Evolutionary conservation across 2,329 filamentous ascomycete species (phyloP), one percentile per base, ranked within the genome.

Genomic region (Neofusicoccum ribis): DNA sequence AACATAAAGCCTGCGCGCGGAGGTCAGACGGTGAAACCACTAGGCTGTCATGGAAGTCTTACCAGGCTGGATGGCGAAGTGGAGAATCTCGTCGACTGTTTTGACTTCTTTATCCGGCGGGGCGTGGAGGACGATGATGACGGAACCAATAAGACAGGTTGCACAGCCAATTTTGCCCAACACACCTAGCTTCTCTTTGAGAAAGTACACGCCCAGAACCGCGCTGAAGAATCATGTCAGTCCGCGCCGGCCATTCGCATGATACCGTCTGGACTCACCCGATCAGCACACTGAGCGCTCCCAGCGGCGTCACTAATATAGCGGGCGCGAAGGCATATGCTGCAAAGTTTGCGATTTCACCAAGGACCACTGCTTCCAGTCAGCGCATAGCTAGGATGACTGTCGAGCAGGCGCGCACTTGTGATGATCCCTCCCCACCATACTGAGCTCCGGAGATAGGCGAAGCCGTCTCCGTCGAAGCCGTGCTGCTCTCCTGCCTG

Each of bases 251-350:
- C 41, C 23, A 8, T 37, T 44, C 34, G 23, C n/a, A 7, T 6
- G 20, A 34, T 61, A 20, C 17, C 31, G 23, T 27, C 31, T 3
- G 17, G 59, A 71, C 83, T 67, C 74, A 86, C 84, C 86, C 95
- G 73, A 99, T 97, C 69, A 99, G 83, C 65, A 99, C 96, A 75
- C 92, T 95, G 68, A 99, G 85, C 64, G 95, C 95, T 67, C 95
- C 95, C 27, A 99, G 83, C 31, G 95, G 95, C 5, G 95, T 99
- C 46, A 99, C 95, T 62, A 99, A 85, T 79, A 99, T 99, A n/a
- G 95, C 96, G 46, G 95, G 95, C 70, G 95, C 95, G 80, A 98
- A 99, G 7, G 95, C 95, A 77, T 99, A 99, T 68, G 95, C 95
- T 59, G 93, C 93, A 77, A 99, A 99, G 79, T 99, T 99, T 81